Conservation (phyloP, 2,329 filamentous ascomycete genomes). For the Colletotrichum cereale region DNA sequence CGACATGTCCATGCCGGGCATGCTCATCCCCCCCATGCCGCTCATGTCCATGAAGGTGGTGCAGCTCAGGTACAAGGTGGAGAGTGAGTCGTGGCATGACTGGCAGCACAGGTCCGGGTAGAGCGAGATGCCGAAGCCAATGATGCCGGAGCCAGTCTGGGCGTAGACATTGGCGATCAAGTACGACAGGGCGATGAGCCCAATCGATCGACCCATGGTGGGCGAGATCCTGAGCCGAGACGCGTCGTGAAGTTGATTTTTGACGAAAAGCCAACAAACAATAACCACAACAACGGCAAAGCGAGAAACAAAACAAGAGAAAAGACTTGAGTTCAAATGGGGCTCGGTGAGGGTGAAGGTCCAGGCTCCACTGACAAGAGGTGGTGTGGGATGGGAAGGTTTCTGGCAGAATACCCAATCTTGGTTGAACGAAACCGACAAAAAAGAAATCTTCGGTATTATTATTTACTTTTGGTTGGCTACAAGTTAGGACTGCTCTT, state of each 20-base stretch:
- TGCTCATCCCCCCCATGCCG: constrained; percentile 6
- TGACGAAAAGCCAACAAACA: not conserved
- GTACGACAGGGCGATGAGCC: not conserved
- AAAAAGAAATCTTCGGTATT: not conserved
- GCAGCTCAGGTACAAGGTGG: constrained; percentile 9
- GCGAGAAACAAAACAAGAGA: not conserved
- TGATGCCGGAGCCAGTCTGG: constrained; percentile 23
- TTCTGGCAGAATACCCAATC: not conserved
- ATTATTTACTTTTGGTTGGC: not conserved
- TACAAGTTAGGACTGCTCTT: not conserved
- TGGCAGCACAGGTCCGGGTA: constrained; percentile 25
- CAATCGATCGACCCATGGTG: not conserved
- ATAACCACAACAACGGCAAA: not conserved
- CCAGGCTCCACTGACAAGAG: not conserved
- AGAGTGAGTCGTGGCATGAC: constrained; percentile 26
- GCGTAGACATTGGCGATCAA: not conserved
- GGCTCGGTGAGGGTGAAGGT: not conserved
- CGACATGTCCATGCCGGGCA: not conserved
- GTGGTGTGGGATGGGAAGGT: not conserved
- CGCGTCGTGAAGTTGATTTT: not conserved
- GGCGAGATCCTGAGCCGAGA: not conserved
- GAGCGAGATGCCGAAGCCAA: constrained; percentile 22
- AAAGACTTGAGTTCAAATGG: not conserved
- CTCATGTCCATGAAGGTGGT: constrained; percentile 16
- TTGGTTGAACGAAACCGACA: not conserved